Conservation (phyloP, 2,329 filamentous ascomycete genomes). For the Zymoseptoria pseudotritici region DNA sequence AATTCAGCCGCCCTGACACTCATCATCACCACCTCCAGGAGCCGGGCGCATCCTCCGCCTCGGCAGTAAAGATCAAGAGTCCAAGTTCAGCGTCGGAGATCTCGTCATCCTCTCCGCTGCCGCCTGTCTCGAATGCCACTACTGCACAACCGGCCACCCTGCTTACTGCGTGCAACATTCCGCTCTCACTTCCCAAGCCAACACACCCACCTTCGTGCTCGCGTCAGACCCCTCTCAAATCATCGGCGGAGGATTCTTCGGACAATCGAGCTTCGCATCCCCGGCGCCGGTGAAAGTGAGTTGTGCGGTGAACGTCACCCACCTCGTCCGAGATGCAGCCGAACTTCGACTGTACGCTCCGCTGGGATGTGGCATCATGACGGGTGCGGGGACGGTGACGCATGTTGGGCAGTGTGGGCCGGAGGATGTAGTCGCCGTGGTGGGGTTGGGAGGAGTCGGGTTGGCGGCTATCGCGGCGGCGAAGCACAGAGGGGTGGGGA, state of each 20-base stretch:
- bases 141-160: slow-evolving; percentile 38
- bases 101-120: slow-evolving; percentile 39
- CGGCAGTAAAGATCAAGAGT: slow-evolving; percentile 8
- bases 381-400: slow-evolving; percentile 38
- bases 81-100: slow-evolving; percentile 28
- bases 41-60: slow-evolving; percentile 16
- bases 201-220: slow-evolving; percentile 17
- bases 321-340: slow-evolving; percentile 13
- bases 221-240: slow-evolving; percentile 10
- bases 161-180: slow-evolving; percentile 42
- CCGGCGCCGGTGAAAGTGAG: slow-evolving; percentile 25
- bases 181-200: slow-evolving; percentile 22
- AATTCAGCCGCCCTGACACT: too few relatives aligned
- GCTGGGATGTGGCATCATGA: slow-evolving; percentile 39
- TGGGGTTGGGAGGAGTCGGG: slow-evolving; percentile 38
- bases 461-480: slow-evolving; percentile 36
- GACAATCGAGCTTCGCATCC: slow-evolving; percentile 32
- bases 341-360: slow-evolving; percentile 32
- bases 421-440: slow-evolving; percentile 29
- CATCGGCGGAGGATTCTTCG: slow-evolving; percentile 31
- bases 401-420: slow-evolving; percentile 28
- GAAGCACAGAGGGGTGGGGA: slow-evolving; percentile 22
- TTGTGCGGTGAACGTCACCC: slow-evolving; percentile 24
- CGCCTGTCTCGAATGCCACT: slow-evolving; percentile 37
- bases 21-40: slow-evolving; percentile 6